Percentiles rank a stretch among this genome's conserved stretches.
Conservation (phyloP, 257 asterid genomes). For the Hygrophila difformis region DNA sequence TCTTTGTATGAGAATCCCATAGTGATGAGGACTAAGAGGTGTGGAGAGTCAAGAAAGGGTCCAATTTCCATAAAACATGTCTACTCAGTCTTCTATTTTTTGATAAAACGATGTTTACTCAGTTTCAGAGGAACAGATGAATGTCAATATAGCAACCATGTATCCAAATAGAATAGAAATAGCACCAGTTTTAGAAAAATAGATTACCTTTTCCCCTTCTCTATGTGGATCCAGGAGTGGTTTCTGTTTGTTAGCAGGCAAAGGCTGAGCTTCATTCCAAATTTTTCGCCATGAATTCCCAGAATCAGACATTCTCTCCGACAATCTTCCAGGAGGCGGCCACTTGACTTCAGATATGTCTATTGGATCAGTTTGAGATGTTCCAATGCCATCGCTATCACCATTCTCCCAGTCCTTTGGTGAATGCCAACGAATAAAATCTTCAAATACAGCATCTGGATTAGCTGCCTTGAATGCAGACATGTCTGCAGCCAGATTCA, state of each 20-base stretch:
- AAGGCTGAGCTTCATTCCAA: constrained; percentile 69
- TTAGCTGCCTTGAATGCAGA: constrained; percentile 94
- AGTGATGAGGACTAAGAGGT: no score
- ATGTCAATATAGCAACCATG: no score
- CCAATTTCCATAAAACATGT: no score
- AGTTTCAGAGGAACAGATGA: no score
- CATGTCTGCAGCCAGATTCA: constrained; percentile 73
- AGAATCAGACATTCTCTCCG: constrained; percentile 82
- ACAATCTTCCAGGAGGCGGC: constrained; percentile 93
- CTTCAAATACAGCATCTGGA: constrained; percentile 91
- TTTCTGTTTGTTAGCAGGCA: constrained; percentile 73
- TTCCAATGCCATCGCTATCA: constrained; percentile 24
- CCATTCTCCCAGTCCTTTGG: constrained; percentile 92
- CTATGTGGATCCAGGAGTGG: constrained; percentile 83
- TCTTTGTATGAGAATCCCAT: no score
- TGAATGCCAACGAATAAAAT: constrained; percentile 96
- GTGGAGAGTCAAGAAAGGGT: no score
- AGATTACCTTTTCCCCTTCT: constrained; percentile 93
- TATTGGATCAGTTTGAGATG: constrained; percentile 25
- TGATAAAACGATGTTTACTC: no score
- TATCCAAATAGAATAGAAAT: background rate
- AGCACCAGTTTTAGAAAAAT: background rate
- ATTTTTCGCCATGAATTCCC: constrained; percentile 86
- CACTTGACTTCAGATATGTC: constrained; percentile 31
- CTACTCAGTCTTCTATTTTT: background rate